These are phyloP conservation scores for Metschnikowia colocasiae DNA, from an alignment of 805 yeast species.

Conservation along the genomic window DNA sequence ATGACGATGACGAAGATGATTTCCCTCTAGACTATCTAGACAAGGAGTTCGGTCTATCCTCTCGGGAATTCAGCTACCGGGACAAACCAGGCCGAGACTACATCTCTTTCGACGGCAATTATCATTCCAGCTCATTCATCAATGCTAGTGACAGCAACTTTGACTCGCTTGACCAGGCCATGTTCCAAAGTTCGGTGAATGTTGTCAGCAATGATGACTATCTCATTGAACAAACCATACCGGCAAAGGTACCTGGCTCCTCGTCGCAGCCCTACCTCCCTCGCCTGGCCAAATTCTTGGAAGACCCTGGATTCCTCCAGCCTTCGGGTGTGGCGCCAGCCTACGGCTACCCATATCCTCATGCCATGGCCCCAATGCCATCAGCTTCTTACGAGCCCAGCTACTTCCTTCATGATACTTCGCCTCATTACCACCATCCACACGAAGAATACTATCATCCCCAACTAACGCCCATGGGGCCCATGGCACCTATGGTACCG, in stretches of 20 bases:
- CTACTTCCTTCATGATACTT: slow-evolving; percentile 5
- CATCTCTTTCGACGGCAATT: slow-evolving; percentile 24
- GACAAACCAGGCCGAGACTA: slow-evolving; percentile 21
- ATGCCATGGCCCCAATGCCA: slow-evolving; percentile 11
- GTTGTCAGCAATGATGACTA: slow-evolving; percentile 45
- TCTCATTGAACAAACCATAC: slow-evolving; percentile 49
- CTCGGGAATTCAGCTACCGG: slow-evolving; percentile 1
- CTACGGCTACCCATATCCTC: slow-evolving; percentile 7
- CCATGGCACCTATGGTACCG: slow-evolving; percentile 7
- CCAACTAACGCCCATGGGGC: slow-evolving; percentile 6
- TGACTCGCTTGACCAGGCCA: slow-evolving; percentile 19
- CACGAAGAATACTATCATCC: slow-evolving; percentile 13
- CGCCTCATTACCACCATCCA: slow-evolving; percentile 8
- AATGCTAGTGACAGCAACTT: slow-evolving; percentile 21
- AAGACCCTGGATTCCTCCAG: slow-evolving; percentile 10
- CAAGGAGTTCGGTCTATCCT: slow-evolving; percentile 23
- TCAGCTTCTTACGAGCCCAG: slow-evolving; percentile 8
- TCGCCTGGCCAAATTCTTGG: slow-evolving; percentile 17
- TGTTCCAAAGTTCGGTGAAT: slow-evolving; percentile 22
- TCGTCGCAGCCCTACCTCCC: slow-evolving; percentile 28
- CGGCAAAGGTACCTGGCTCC: slow-evolving; percentile 25
- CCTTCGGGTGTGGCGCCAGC: slow-evolving; percentile 7
- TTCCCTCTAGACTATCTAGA: slow-evolving; percentile 71
- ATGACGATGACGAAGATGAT: slow-evolving; percentile 52
- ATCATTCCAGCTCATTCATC: slow-evolving; percentile 13